These are phyloP conservation scores for Phytopythium oedochilum DNA, from an alignment of 352 stramenopile genomes.

Conservation along the genomic window DNA sequence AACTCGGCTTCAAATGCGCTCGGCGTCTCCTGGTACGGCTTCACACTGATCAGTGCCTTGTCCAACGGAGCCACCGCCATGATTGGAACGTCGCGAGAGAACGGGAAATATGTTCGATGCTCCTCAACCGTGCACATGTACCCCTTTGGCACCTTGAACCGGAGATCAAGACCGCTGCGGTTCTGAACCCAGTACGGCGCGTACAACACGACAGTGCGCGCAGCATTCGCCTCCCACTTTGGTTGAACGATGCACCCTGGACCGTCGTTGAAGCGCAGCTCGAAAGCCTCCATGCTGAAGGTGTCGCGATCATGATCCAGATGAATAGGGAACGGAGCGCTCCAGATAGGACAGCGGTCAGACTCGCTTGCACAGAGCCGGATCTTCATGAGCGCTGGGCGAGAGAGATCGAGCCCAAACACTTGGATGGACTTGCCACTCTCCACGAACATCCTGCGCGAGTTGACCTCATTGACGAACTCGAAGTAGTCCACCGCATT, in stretches of 20 bases:
- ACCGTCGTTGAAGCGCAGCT: slow-evolving; percentile 57
- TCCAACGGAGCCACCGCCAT: slow-evolving; percentile 48
- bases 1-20: slow-evolving; percentile 46
- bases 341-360: slow-evolving; percentile 51
- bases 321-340: slow-evolving; percentile 51
- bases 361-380: slow-evolving; percentile 55
- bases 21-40: slow-evolving; percentile 69
- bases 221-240: slow-evolving; percentile 51
- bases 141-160: slow-evolving; percentile 58
- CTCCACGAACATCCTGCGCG: slow-evolving; percentile 62
- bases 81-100: slow-evolving; percentile 55
- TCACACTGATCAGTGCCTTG: slow-evolving; percentile 66
- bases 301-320: slow-evolving; percentile 38
- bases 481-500: slow-evolving; percentile 52
- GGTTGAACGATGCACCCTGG: slow-evolving; percentile 65
- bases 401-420: slow-evolving; percentile 68
- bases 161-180: slow-evolving; percentile 68
- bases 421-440: slow-evolving; percentile 80
- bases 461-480: slow-evolving; percentile 78
- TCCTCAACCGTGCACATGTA: slow-evolving; percentile 54
- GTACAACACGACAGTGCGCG: slow-evolving; percentile 63
- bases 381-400: slow-evolving; percentile 71
- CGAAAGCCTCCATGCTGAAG: slow-evolving; percentile 54
- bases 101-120: slow-evolving; percentile 66
- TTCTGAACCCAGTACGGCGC: slow-evolving; percentile 87